Base-by-base conservation (phyloP, 2,329 filamentous ascomycete species). In the Tolypocladium ophioglossoides region DNA sequence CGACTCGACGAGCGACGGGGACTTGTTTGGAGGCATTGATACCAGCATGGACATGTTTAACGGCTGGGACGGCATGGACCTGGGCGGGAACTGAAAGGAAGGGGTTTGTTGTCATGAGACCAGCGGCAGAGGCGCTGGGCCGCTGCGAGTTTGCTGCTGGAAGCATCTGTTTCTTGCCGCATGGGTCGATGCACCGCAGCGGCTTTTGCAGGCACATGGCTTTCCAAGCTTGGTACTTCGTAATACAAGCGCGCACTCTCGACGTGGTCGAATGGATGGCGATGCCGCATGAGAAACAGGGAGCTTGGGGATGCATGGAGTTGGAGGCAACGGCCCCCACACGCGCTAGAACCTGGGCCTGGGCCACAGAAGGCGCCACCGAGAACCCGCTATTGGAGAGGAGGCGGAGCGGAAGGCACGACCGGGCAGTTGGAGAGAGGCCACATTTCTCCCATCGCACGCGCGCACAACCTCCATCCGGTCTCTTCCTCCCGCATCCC, bases 21-120 rank as follows among this genome's bases (percentile, higher is more conserved):
- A 72, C 38, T 55, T 74, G 55, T 74, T 74, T 61, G 66, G 68
- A 4, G 63, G 63, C 2, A 61, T 73, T n/a, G 70, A 69, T 34
- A 66, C 67, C 10, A 62, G 66, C 12, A 70, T 78, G 57, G 77
- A 78, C 50, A 71, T 75, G 54, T 78, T 78, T 61, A 66, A 68
- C 35, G 68, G 64, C 51, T 68, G 69, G 65, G 69, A 71, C 46
- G 62, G 59, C 20, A 72, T 72, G 70, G 68, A 71, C 20, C 52
- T 68, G 54, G 54, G 53, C 32, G 57, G 57, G n/a, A 53, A 14
- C 35, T 57, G 46, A 52, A 24, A n/a, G 11, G 12, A 34, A 34
- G 10, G 32, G 2, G 3, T 14, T 16, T 18, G 8, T 18, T 46
- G 8, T 37, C 14, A 18, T 46, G 20, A 27, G 4, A 20, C 8